Evolutionary conservation across 2,329 filamentous ascomycete species (phyloP).

Genomic region (Helminthosporium solani): DNA sequence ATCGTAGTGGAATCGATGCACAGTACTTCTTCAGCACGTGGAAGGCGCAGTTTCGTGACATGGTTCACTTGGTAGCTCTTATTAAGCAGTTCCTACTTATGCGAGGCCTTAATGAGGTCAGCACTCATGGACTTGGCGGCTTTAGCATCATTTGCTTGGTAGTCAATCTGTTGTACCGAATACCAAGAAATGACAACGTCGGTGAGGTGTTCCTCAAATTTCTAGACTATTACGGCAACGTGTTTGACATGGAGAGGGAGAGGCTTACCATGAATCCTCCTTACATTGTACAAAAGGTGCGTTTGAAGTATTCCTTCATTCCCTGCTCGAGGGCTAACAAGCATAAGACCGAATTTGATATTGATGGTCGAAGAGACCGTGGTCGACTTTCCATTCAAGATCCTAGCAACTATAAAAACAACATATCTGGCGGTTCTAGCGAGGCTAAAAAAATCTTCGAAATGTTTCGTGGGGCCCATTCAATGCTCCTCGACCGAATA

Average conservation of each 20-base stretch:
- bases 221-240: constrained; percentile 82
- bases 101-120: constrained; percentile 87
- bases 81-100: constrained; percentile 93
- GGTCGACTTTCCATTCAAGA: constrained; percentile 85
- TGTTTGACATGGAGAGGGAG: constrained; percentile 68
- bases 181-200: constrained; percentile 54
- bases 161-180: constrained; percentile 71
- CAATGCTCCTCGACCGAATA: constrained; percentile 55
- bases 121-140: constrained; percentile 85
- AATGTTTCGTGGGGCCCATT: constrained; percentile 61
- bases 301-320: constrained; percentile 18
- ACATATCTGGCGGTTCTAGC: constrained; percentile 83
- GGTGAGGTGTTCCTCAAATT: constrained; percentile 85
- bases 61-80: constrained; percentile 82
- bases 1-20: constrained; percentile 75
- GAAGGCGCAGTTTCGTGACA: constrained; percentile 76
- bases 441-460: constrained; percentile 67
- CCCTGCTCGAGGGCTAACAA: constrained; percentile 7
- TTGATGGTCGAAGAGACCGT: constrained; percentile 31
- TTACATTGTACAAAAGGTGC: constrained; percentile 73
- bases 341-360: constrained; percentile 19
- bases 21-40: constrained; percentile 78
- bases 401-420: constrained; percentile 80
- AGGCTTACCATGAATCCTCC: constrained; percentile 75
- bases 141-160: constrained; percentile 94